A percentile compares a stretch with the other conserved stretches of the same genome.
Conservation (phyloP, 1,284 basidiomycete genomes). For the Irpex sp. region DNA sequence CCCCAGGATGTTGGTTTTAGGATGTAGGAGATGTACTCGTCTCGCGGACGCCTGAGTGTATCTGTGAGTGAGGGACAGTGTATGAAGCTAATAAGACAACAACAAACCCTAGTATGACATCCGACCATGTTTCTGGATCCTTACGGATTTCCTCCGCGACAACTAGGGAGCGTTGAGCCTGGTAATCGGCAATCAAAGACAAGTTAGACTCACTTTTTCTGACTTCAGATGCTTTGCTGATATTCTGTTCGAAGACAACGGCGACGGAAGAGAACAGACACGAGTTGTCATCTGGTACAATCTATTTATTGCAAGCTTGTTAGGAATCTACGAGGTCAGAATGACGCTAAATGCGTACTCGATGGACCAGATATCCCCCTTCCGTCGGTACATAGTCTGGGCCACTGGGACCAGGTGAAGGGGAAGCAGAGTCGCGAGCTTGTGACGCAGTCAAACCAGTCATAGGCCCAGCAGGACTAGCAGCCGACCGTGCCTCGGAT, state of each 20-base stretch:
- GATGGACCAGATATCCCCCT: conserved; percentile 65
- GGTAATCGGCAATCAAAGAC: neutral
- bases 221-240: conserved; percentile 59
- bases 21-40: conserved; percentile 80
- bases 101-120: conserved; percentile 89
- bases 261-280: conserved; percentile 88
- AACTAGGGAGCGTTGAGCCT: conserved; percentile 39
- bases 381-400: conserved; percentile 59
- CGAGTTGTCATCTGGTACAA: conserved; percentile 91
- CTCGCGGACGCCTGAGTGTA: conserved; percentile 37
- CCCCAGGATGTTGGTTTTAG: conserved; percentile 83
- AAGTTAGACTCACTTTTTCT: conserved; percentile 51
- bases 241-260: conserved; percentile 80
- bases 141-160: conserved; percentile 76
- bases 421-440: conserved; percentile 14
- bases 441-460: conserved; percentile 25
- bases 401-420: conserved; percentile 26
- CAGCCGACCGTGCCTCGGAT: conserved; percentile 6
- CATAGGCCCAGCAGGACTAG: conserved; percentile 17
- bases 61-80: neutral
- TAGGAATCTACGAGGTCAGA: neutral
- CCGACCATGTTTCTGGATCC: conserved; percentile 71
- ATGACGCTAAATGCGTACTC: conserved; percentile 37
- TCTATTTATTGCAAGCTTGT: conserved; percentile 33
- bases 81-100: no score